Evolutionary conservation across 306 rosid species (phyloP).

Genomic region (Malus sylvestris): DNA sequence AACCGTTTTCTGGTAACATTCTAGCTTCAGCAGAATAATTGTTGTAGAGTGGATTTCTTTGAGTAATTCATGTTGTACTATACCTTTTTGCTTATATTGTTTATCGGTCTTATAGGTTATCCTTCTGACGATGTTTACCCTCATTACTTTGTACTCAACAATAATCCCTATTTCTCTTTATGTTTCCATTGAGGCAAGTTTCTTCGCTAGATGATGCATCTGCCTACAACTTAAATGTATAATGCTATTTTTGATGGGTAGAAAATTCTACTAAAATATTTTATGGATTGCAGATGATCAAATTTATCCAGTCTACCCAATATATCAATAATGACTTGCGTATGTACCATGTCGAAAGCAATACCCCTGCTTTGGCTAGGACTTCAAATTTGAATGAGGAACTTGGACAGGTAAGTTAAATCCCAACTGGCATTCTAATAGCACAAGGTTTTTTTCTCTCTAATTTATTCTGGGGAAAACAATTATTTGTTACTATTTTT

Average conservation of each 20-base stretch:
- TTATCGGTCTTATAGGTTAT: conserved; percentile 56
- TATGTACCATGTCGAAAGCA: conserved; percentile 83
- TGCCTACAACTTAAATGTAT: conserved; percentile 7
- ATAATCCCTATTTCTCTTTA: conserved; percentile 97
- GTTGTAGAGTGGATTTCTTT: neutral
- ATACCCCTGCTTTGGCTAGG: conserved; percentile 96
- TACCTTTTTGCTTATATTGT: conserved; percentile 16
- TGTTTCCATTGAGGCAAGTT: conserved; percentile 91
- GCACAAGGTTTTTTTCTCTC: neutral
- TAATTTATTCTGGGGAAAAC: neutral
- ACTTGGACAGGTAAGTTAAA: conserved; percentile 77
- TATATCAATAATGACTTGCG: conserved; percentile 85
- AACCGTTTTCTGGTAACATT: conserved; percentile 70
- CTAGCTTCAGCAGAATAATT: conserved; percentile 19
- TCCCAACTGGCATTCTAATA: neutral
- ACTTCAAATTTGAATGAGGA: conserved; percentile 98
- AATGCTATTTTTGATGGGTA: conserved; percentile 9
- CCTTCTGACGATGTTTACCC: conserved; percentile 84
- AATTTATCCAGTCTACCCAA: conserved; percentile 90
- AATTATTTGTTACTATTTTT: neutral
- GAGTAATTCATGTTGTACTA: neutral
- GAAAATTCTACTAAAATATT: conserved; percentile 9
- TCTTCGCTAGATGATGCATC: neutral
- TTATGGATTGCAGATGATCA: conserved; percentile 71
- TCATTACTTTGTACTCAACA: conserved; percentile 82